phyloP scores from a whole-genome alignment of 768 basidiomycete species.

The Trametes coccinea region DNA sequence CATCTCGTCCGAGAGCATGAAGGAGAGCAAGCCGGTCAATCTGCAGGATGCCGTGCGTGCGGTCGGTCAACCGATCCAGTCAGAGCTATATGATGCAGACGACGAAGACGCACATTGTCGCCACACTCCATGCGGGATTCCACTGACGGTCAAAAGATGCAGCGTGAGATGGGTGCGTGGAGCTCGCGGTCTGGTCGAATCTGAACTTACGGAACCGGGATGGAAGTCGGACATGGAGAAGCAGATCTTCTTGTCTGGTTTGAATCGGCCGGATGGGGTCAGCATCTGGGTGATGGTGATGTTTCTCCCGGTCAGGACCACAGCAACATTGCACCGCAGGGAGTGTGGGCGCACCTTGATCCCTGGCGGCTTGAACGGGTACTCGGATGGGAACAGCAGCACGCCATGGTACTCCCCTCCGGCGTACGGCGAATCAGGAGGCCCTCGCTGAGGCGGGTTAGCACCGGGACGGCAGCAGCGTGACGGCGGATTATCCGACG shows the following conservation, averaged over 20 bases:
- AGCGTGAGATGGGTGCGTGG: not conserved
- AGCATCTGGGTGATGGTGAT: constrained; percentile 59
- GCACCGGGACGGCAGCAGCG: constrained; percentile 10
- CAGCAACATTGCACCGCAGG: not conserved
- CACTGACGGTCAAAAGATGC: constrained; percentile 49
- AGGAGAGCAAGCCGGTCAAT: constrained; percentile 88
- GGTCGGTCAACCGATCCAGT: not conserved
- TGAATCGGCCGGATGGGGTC: constrained; percentile 88
- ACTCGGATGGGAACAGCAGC: constrained; percentile 90
- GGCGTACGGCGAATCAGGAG: constrained; percentile 86
- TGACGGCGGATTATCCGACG: not conserved
- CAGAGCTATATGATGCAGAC: constrained; percentile 3
- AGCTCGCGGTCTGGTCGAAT: not conserved
- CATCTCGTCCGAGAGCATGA: constrained; percentile 96
- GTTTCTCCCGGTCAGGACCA: not conserved
- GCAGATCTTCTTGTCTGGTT: constrained; percentile 93
- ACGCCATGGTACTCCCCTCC: constrained; percentile 96
- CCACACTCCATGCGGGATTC: constrained; percentile 96
- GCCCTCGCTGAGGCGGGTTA: constrained; percentile 67
- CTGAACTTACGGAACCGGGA: constrained; percentile 71
- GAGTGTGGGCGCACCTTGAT: constrained; percentile 69
- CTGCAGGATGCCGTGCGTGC: constrained; percentile 39
- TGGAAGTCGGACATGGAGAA: constrained; percentile 98
- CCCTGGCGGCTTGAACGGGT: constrained; percentile 95
- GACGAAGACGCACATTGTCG: constrained; percentile 72